Percentiles rank a stretch among this genome's conserved stretches.
Conservation (phyloP, 352 stramenopile species). For the Pythium brassicae region DNA sequence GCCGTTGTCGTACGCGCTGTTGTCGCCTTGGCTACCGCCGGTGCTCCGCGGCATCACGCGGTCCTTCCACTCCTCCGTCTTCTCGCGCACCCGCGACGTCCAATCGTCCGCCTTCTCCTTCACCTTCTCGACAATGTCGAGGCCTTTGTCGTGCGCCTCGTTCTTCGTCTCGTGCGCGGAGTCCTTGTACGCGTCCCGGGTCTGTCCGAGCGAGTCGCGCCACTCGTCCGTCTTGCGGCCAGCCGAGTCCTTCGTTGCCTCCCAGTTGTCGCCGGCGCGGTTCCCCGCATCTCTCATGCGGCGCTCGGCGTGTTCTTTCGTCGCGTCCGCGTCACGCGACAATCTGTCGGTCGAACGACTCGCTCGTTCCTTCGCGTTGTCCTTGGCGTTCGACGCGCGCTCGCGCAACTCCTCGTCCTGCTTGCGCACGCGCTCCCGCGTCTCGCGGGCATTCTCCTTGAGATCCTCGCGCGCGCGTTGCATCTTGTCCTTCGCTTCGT, state of each 20-base stretch:
- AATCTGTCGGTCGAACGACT: not conserved
- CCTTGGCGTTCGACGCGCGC: slow-evolving; percentile 16
- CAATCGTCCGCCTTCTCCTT: slow-evolving; percentile 29
- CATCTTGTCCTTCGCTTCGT: slow-evolving; percentile 26
- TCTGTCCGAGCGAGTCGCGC: slow-evolving; percentile 7
- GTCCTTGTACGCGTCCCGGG: slow-evolving; percentile 15
- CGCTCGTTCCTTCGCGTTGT: slow-evolving; percentile 19
- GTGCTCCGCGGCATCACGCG: slow-evolving; percentile 15
- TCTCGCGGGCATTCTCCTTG: slow-evolving; percentile 28
- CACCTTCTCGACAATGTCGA: slow-evolving; percentile 9
- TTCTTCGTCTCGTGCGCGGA: slow-evolving; percentile 21
- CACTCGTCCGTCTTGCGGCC: slow-evolving; percentile 12
- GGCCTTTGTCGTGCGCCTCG: slow-evolving; percentile 4
- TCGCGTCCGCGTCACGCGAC: not conserved
- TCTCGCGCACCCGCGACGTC: slow-evolving; percentile 23
- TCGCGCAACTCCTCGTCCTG: slow-evolving; percentile 23
- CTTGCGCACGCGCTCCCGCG: slow-evolving; percentile 22
- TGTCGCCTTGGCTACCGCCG: not conserved
- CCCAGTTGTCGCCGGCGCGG: slow-evolving; percentile 1
- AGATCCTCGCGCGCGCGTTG: slow-evolving; percentile 27
- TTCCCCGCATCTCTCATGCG: slow-evolving; percentile 1
- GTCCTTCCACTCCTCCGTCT: slow-evolving; percentile 26
- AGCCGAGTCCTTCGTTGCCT: slow-evolving; percentile 4
- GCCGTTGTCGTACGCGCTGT: not conserved
- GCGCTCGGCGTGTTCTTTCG: not conserved